Base-by-base conservation (phyloP, 1,139 yeast genomes). In the Suhomyces atakaporum region DNA sequence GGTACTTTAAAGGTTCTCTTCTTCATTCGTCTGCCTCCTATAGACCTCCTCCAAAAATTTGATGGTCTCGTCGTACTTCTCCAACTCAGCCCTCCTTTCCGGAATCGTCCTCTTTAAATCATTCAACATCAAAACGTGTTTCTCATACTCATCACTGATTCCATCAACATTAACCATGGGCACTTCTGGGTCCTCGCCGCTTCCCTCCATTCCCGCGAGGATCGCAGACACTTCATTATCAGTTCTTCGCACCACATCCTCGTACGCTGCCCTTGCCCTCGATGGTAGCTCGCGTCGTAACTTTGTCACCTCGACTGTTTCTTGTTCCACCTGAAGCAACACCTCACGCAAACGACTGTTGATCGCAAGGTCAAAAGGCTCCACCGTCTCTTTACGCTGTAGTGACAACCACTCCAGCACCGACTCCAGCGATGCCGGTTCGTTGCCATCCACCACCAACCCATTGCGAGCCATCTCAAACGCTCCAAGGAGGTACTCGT, bases 291-390 rank as follows among this genome's bases (percentile, higher is more conserved):
- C 67, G 33, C 77, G 63, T 32, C 88, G 60, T 37, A 79, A 55
- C 24, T 62, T 60, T 0, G 85, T 72, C 18, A 79, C 70, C 36
- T 64, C 69, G 2, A 75, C 69, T 0, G 84, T 76, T 43, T 76
- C 77, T 31, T 68, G 71, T 45, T 83, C 89, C 40, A 82, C 79
- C 30, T 69, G 68, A 34, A 69, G 69, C 43, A 81, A 70, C 25
- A 76, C 51, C 32, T 68, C 66, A 32, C 87, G 62, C 22, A 83
- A 69, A 36, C 66, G 55, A 39, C 74, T 75, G 51, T 81, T 80
- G 40, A 81, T 54, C 8, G 71, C 76, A 28, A 74, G 60, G 52
- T 83, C 86, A 55, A 81, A 81, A 0, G 86, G 84, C 50, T 80
- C 88, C 11, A 76, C 69, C 16, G 43, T 46, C 39, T 69, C 73